phyloP scores from a whole-genome alignment of 208 protist genomes.

The Naegleria gruberi region DNA sequence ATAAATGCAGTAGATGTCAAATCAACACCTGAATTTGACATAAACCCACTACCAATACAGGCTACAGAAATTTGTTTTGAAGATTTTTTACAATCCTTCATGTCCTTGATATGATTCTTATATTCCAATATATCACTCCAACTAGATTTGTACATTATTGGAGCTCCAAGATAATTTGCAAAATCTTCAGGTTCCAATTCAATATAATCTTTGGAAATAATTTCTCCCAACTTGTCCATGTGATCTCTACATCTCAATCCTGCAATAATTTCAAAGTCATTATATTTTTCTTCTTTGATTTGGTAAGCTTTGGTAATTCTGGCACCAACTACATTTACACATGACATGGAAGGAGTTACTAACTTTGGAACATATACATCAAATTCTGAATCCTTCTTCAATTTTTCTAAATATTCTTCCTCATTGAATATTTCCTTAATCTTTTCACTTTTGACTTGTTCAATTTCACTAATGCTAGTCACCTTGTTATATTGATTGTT shows the following conservation, averaged over 20 bases:
- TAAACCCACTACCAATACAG: neutral
- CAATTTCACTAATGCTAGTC: neutral
- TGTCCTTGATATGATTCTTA: neutral
- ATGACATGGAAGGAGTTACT: neutral
- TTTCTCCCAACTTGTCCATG: neutral
- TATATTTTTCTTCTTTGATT: neutral
- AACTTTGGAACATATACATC: neutral
- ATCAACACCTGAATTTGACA: neutral
- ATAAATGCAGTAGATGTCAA: too few relatives aligned
- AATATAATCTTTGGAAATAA: neutral
- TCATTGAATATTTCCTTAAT: neutral
- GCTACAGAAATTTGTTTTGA: neutral
- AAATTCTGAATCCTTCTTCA: neutral
- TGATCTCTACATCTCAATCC: neutral
- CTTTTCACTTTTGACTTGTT: neutral
- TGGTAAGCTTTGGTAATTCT: neutral
- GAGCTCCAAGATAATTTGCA: neutral
- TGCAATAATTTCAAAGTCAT: neutral
- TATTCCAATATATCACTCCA: neutral
- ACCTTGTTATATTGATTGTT: neutral
- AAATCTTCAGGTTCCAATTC: neutral
- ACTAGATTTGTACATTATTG: neutral
- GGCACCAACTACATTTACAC: neutral
- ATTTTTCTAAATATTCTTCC: neutral
- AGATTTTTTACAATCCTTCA: neutral